Base-by-base conservation (phyloP, 352 stramenopile genomes). In the Phytophthora tubulina region DNA sequence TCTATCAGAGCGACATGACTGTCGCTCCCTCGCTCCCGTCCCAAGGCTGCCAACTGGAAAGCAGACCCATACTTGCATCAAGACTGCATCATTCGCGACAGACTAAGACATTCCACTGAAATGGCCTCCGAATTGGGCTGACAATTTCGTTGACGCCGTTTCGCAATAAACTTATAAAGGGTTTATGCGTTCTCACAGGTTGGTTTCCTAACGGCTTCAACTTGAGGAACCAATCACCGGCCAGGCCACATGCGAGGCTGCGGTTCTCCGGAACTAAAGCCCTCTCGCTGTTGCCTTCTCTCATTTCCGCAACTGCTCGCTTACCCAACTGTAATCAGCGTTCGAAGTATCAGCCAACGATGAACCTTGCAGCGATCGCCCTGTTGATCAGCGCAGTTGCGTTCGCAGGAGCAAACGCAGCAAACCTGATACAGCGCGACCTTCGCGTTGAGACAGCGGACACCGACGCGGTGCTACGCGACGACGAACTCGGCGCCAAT, bases 151-250 rank as follows among this genome's bases (percentile, higher is more conserved):
- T 27, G 21, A 27, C 21, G 41, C n/a, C 69, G 55, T 46, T 72
- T 72, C 62, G 68, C 62, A 68, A 72, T 67, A 46, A 62, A 27
- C 17, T 30, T n/a, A 59, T 54, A 44, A 42, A 50, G 46, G 46
- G 41, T 63, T 52, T 59, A 70, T 70, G 21, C 2, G 17, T 41
- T 68, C 17, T 63, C 11, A 63, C 21, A 68, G 57, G 65, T 53
- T 67, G 58, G 54, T 67, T 67, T 75, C 41, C 39, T 62, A 75
- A 75, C 68, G 53, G 48, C 68, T 75, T 75, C 68, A 75, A 72
- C 62, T 59, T 64, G 60, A 46, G 46, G 35, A 38, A 31, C 6
- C 15, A 48, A 8, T 15, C 27, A 32, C n/a, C 9, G 31, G 53
- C 8, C 49, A 17, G 30, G 14, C 4, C 17, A 38, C 35, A 67